Conservation (phyloP, 75 land plant genomes). For the Cryptomeria japonica region DNA sequence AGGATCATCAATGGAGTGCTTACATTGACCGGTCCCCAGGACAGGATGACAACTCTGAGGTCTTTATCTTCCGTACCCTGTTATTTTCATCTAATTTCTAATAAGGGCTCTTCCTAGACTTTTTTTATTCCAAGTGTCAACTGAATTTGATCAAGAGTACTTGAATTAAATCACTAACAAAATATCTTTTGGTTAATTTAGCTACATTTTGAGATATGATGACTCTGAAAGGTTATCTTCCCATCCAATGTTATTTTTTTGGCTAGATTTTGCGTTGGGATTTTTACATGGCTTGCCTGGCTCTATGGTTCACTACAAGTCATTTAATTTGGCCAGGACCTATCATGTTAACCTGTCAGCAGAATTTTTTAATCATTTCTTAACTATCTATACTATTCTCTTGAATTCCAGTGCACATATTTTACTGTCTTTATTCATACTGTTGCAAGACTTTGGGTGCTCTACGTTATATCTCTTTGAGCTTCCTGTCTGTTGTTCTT, state of each 20-base stretch:
- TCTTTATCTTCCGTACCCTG: conserved; percentile 9
- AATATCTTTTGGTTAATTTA: neutral
- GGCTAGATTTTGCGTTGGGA: neutral
- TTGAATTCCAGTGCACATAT: neutral
- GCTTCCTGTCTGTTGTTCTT: neutral
- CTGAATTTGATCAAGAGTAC: neutral
- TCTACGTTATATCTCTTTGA: neutral
- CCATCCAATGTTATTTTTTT: neutral
- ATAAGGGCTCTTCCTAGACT: neutral
- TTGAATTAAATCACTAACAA: neutral
- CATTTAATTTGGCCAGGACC: neutral
- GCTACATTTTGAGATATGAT: neutral
- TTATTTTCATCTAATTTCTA: neutral
- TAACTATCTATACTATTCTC: neutral
- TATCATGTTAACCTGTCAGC: neutral
- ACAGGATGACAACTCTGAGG: conserved; percentile 49
- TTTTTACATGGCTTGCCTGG: neutral
- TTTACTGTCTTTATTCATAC: neutral
- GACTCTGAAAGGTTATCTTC: neutral
- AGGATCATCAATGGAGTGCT: conserved; percentile 72
- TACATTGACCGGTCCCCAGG: conserved; percentile 86
- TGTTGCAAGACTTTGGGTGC: neutral
- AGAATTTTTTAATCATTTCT: neutral
- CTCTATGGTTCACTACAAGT: neutral
- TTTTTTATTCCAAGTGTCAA: neutral